phyloP scores from a whole-genome alignment of 768 basidiomycete genomes.

The Tylopilus subfusipes region DNA sequence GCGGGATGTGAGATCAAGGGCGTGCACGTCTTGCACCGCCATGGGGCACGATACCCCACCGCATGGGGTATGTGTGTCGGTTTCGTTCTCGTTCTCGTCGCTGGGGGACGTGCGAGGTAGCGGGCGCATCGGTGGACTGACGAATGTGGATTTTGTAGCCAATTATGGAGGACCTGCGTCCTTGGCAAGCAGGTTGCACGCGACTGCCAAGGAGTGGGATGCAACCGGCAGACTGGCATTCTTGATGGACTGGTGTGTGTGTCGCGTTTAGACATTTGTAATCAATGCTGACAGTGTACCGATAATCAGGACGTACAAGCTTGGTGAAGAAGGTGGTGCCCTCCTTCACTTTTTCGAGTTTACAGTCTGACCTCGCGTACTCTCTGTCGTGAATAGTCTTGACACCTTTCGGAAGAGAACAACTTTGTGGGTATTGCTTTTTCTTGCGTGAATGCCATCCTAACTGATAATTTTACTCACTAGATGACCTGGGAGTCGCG shows the following conservation, averaged over 20 bases:
- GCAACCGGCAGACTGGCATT: slow-evolving; percentile 66
- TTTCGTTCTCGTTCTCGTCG: background rate
- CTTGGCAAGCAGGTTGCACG: slow-evolving; percentile 53
- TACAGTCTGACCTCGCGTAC: background rate
- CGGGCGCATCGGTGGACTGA: background rate
- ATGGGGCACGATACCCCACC: slow-evolving; percentile 76
- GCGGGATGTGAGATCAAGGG: slow-evolving; percentile 68
- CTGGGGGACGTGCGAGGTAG: background rate
- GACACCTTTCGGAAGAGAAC: slow-evolving; percentile 88
- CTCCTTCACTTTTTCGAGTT: background rate
- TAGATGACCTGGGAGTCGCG: slow-evolving; percentile 66
- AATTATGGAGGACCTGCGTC: slow-evolving; percentile 60
- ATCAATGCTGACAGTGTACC: background rate
- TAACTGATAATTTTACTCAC: background rate
- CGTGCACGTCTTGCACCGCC: slow-evolving; percentile 75
- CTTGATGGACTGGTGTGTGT: slow-evolving; percentile 72
- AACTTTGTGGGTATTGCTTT: slow-evolving; percentile 58
- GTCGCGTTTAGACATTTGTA: slow-evolving; percentile 5
- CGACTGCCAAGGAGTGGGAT: slow-evolving; percentile 55
- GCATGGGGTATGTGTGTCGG: slow-evolving; percentile 52
- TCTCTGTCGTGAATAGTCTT: slow-evolving; percentile 47
- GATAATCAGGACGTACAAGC: slow-evolving; percentile 71
- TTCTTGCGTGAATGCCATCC: background rate
- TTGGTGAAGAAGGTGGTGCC: slow-evolving; percentile 74
- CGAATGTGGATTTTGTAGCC: slow-evolving; percentile 33